Conservation (phyloP, 1,284 basidiomycete genomes). For the Puccinia horiana region DNA sequence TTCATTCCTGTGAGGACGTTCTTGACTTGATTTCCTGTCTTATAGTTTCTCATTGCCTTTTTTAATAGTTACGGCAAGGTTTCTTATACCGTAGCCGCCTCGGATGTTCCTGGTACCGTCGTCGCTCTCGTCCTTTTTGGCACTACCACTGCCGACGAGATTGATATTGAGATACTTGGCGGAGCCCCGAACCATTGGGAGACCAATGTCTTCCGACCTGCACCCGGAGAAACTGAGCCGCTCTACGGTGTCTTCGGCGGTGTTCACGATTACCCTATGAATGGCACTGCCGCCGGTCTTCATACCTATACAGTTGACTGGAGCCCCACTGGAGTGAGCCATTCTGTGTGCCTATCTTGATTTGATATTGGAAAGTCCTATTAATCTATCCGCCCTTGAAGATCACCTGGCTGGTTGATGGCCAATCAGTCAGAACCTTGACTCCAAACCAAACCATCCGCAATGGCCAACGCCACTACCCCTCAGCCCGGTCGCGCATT, state of each 20-base stretch:
- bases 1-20: conserved; percentile 18
- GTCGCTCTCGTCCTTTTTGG: conserved; percentile 34
- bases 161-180: conserved; percentile 46
- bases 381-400: too few relatives aligned
- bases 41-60: neutral
- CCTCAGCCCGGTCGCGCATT: conserved; percentile 40
- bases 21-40: neutral
- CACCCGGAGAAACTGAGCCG: conserved; percentile 41
- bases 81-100: conserved; percentile 23
- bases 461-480: conserved; percentile 34
- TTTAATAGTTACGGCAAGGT: conserved; percentile 44
- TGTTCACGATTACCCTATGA: conserved; percentile 27
- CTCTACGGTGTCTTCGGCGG: conserved; percentile 48
- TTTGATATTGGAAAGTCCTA: neutral
- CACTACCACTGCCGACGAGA: conserved; percentile 45
- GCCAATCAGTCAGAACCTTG: conserved; percentile 23
- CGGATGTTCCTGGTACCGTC: conserved; percentile 38
- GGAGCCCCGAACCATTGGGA: conserved; percentile 43
- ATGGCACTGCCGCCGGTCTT: neutral
- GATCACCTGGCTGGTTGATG: conserved; percentile 48
- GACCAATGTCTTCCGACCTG: conserved; percentile 49
- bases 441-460: conserved; percentile 37
- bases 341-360: neutral
- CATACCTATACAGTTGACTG: conserved; percentile 46
- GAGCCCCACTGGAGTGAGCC: conserved; percentile 32